Base-by-base conservation (phyloP, 768 basidiomycete genomes). In the Strobilomyces confusus region DNA sequence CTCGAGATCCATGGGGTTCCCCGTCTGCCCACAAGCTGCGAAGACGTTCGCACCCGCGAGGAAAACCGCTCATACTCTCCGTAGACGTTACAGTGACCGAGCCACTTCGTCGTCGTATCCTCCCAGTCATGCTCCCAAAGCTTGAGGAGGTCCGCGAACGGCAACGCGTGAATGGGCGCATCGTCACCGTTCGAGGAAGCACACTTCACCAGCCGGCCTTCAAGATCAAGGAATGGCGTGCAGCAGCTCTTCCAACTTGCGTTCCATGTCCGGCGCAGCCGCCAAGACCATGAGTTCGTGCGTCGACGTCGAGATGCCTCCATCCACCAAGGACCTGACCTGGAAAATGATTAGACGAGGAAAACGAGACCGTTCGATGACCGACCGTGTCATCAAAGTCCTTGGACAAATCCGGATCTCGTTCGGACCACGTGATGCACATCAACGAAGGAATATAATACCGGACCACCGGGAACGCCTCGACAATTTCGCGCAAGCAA, bases 381-480 rank as follows among this genome's bases (percentile, higher is more conserved):
- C 75, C 1, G 46, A 87, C 87, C 86, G 86, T 85, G 36, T 77
- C 74, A 33, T 72, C 63, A 44, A 88, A 77, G 64, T 89, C 87
- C 29, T 73, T 63, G 13, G 71, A 60, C 11, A 68, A 66, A 4
- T 70, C 58, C n/a, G 71, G 63, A 29, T 73, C 73, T 23, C 66
- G 72, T 36, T 78, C 79, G 4, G 73, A 68, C 87, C 88, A 91
- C 20, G 73, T 75, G 44, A 91, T 69, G 5, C 84, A 68, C 17
- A 90, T 51, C 2, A 90, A 66, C 2, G 81, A 80, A 14, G 88
- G 86, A 17, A 78, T 63, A 58, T 83, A 90, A 66, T 81, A 79
- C n/a, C 80, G 79, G 44, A 77, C 73, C 1, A 70, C 56, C 1
- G 83, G 82, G 19, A 88, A 69, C 0, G 72, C 64, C 46, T 80